Conservation (phyloP, 2,329 filamentous ascomycete genomes). For the Aspergillus proliferans region DNA sequence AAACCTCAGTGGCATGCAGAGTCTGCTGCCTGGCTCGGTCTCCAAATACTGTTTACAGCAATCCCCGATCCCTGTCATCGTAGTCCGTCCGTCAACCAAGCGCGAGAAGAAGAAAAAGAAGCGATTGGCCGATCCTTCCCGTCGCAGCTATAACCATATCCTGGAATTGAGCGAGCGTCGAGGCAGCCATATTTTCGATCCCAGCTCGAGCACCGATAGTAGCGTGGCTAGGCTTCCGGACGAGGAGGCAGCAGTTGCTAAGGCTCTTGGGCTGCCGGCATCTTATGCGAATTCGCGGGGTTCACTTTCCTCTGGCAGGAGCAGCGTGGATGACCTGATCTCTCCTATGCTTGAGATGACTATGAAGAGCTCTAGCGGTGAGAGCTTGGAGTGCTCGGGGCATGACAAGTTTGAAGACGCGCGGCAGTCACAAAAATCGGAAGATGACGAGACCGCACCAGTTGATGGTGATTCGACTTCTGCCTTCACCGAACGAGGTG, state of each 20-base stretch:
- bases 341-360: constrained; percentile 18
- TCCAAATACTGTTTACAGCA: constrained; percentile 94
- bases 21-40: constrained; percentile 78
- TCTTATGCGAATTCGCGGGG: constrained; percentile 25
- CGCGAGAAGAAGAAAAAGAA: constrained; percentile 86
- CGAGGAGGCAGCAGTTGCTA: constrained; percentile 46
- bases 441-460: not conserved
- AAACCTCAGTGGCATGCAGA: constrained; percentile 78
- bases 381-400: constrained; percentile 20
- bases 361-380: constrained; percentile 16
- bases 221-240: constrained; percentile 40
- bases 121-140: constrained; percentile 66
- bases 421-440: constrained; percentile 1
- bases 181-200: constrained; percentile 49
- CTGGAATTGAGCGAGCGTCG: constrained; percentile 56
- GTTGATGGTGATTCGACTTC: not conserved
- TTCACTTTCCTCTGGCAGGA: constrained; percentile 31
- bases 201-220: constrained; percentile 41
- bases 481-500: not conserved
- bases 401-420: constrained; percentile 15
- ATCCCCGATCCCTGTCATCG: constrained; percentile 86
- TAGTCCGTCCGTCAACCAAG: constrained; percentile 81
- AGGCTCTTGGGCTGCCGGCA: constrained; percentile 41
- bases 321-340: constrained; percentile 23
- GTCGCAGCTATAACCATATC: constrained; percentile 72